A percentile compares a stretch with the other conserved stretches of the same genome.
These are phyloP conservation scores for Aspergillus bridgeri DNA, from an alignment of 495 filamentous ascomycete genomes.

Conservation along the genomic window DNA sequence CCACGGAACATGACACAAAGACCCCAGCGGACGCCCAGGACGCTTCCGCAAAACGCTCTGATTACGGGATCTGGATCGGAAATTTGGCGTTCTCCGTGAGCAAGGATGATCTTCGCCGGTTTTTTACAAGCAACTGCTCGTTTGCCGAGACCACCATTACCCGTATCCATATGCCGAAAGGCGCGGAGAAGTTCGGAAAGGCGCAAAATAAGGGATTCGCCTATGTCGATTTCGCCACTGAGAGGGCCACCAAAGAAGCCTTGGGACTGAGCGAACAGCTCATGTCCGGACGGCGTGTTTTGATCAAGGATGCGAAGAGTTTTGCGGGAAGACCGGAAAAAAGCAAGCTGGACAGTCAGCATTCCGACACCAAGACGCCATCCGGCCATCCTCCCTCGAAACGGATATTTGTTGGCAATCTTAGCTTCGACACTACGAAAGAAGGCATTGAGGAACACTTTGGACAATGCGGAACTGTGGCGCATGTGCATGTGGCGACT, in stretches of 20 bases:
- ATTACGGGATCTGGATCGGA: slow-evolving; percentile 90
- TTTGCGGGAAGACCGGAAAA: slow-evolving; percentile 75
- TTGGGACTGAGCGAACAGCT: slow-evolving; percentile 77
- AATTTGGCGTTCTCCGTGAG: slow-evolving; percentile 83
- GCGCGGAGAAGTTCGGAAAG: slow-evolving; percentile 44
- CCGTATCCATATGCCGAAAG: slow-evolving; percentile 72
- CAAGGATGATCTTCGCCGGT: slow-evolving; percentile 65
- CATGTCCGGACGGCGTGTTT: slow-evolving; percentile 66
- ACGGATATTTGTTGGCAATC: slow-evolving; percentile 89
- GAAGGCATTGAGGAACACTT: slow-evolving; percentile 78
- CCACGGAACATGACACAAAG: slow-evolving; percentile 30
- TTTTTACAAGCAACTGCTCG: slow-evolving; percentile 65
- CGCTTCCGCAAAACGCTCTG: slow-evolving; percentile 58
- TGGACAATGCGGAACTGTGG: slow-evolving; percentile 72
- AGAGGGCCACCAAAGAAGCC: slow-evolving; percentile 63
- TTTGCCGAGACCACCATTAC: slow-evolving; percentile 71
- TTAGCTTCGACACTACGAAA: slow-evolving; percentile 79
- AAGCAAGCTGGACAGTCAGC: slow-evolving; percentile 43
- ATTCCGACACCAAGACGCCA: slow-evolving; percentile 27
- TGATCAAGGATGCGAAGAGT: slow-evolving; percentile 88
- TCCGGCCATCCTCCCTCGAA: slow-evolving; percentile 61
- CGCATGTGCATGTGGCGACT: slow-evolving; percentile 79
- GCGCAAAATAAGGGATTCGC: slow-evolving; percentile 84
- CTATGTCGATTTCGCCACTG: slow-evolving; percentile 84
- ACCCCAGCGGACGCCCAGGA: slow-evolving; percentile 29